Percentiles rank a stretch among this genome's conserved stretches.
phyloP scores from a whole-genome alignment of 768 basidiomycete species.

The Naematelia aurantialba region DNA sequence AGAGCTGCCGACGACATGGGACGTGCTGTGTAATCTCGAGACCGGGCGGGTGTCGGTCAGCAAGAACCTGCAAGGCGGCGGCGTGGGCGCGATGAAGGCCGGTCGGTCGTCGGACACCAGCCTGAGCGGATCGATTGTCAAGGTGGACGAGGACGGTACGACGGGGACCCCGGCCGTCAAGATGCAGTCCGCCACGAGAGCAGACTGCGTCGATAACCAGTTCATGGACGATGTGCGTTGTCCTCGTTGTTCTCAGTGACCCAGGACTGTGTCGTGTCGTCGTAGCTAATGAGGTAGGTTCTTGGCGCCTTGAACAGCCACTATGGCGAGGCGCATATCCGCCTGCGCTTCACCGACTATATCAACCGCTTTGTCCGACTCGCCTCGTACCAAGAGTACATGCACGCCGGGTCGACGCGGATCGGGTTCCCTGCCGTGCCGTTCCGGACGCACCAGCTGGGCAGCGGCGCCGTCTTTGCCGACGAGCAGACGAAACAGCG shows the following conservation, averaged over 20 bases:
- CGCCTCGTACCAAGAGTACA: conserved; percentile 86
- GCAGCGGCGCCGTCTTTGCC: conserved; percentile 73
- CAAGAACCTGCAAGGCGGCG: conserved; percentile 62
- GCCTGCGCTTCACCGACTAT: conserved; percentile 86
- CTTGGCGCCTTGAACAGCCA: conserved; percentile 82
- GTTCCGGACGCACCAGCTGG: conserved; percentile 59
- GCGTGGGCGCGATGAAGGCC: conserved; percentile 10
- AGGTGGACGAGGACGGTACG: conserved; percentile 24
- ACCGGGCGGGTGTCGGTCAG: conserved; percentile 80
- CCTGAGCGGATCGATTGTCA: conserved; percentile 54
- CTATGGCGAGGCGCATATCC: conserved; percentile 82
- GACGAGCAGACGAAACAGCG: conserved; percentile 65
- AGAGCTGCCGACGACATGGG: conserved; percentile 73
- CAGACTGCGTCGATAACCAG: conserved; percentile 66
- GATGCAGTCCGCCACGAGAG: conserved; percentile 51
- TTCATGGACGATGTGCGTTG: conserved; percentile 89
- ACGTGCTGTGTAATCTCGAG: conserved; percentile 86
- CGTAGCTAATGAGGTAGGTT: conserved; percentile 57
- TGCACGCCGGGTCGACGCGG: conserved; percentile 64
- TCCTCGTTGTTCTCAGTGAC: not conserved
- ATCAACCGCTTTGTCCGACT: conserved; percentile 79
- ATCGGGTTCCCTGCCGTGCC: conserved; percentile 66
- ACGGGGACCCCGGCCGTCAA: conserved; percentile 24
- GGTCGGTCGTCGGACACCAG: conserved; percentile 28
- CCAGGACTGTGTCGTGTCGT: not conserved